Base-by-base conservation (phyloP, 345 rosid species). In the Heritiera littoralis region DNA sequence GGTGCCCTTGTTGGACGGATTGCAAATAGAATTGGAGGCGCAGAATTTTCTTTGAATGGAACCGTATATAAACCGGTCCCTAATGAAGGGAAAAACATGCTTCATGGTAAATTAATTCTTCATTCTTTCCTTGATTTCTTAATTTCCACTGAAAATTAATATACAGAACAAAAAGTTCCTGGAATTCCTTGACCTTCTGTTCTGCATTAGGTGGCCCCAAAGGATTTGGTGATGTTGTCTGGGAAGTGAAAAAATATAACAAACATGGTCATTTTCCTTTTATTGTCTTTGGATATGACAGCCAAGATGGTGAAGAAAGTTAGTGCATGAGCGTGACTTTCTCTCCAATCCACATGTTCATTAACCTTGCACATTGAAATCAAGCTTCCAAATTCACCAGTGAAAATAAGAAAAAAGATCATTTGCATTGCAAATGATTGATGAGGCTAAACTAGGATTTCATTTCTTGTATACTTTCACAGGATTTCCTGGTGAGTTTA, bases 1-100 rank as follows among this genome's bases (percentile, higher is more conserved):
- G 99, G 99, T 43, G 92, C 92, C 41, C 81, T 92, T 0, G 91
- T 96, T 54, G 98, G 99, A 74, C 89, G 97, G 10, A 95, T 96
- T 0, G 98, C 97, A 3, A 94, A 96, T 71, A 85, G 99, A 85
- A 96, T 94, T 6, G 87, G 84, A 51, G 86, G 85, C 12, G 97
- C 97, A 32, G 78, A 82, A 23, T 92, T 92, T 73, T 65, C 83
- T n/a, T 74, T 94, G 6, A 84, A 92, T 83, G 99, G 98, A 43
- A 79, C 77, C 7, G 9, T 13, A 3, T 89, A 90, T 82, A 88
- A 89, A 74, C 83, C 91, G 9, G 80, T 76, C 45, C 65, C 89
- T 76, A 94, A 96, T 80, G 92, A 90, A 1, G 98, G 98, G 66
- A 85, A 86, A 20, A 92, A 93, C 89, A 86, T 82, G 55, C 92